Evolutionary conservation across 139 green algal genomes (phyloP), one percentile per base, ranked within the genome.

Genomic region (Chlorella sorokiniana): DNA sequence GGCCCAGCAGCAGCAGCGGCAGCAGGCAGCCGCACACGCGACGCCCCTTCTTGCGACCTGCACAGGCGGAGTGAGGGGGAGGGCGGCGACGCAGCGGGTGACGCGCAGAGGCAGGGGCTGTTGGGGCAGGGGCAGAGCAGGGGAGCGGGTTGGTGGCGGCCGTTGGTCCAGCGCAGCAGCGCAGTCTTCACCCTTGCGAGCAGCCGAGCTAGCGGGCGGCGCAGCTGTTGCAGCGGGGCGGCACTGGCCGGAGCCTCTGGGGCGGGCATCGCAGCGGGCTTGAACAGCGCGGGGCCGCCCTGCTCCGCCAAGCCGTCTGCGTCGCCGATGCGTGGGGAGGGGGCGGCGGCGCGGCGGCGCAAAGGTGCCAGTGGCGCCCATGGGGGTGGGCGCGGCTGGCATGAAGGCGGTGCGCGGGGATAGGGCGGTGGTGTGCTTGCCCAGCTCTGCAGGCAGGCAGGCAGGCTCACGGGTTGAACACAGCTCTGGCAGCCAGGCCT

Each of bases 31-130:
- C 44, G 20, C 52, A 38, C 54, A 51, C 29, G 48, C 42, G 25
- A 61, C 79, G 33, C 35, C 68, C 68, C 68, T 67, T 84, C 20
- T 54, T 61, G 45, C 61, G 56, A 33, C 79, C 59, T 83, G 77
- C 61, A 33, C 51, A 8, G 4, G 52, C 31, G 31, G 22, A 40
- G n/a, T 38, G 25, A 42, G 45, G 18, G 0, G 63, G 59, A 27
- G 31, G 68, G 20, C 16, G 41, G 33, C 14, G 42, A n/a, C 9
- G 27, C 0, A 44, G 65, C 20, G 16, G 20, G 61, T 29, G 27
- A 22, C 4, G 29, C 3, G 8, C n/a, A 20, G 38, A n/a, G 29
- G 41, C 68, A 75, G 0, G n/a, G n/a, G n/a, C n/a, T n/a, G n/a
- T n/a, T n/a, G n/a, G n/a, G n/a, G n/a, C n/a, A n/a, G n/a, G n/a